Base-by-base conservation (phyloP, 768 basidiomycete species). In the Leccinum disarticulatum region DNA sequence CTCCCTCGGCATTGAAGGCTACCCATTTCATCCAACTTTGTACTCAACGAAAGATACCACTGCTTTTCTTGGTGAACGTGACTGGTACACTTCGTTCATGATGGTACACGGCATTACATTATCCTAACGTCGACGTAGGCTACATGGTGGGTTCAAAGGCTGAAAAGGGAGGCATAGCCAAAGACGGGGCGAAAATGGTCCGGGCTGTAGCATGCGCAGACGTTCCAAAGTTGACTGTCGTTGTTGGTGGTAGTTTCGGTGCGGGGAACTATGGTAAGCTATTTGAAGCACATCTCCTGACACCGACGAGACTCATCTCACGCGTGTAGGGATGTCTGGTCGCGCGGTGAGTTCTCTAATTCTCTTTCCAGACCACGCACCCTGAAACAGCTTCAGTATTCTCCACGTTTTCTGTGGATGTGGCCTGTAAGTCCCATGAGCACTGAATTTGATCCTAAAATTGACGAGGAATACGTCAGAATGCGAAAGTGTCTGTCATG, bases 61-160 rank as follows among this genome's bases (percentile, higher is more conserved):
- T 98, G 2, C 79, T 98, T 19, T 98, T 97, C 81, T 82, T 98
- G 46, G 95, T 96, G 49, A 98, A 98, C 68, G 92, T 97, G n/a
- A 93, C 93, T 3, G 93, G 91, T 80, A 60, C 19, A 75, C 56
- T 52, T 50, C 33, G 3, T 30, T 14, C 38, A 17, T 33, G n/a
- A 15, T 25, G 27, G 25, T 11, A 27, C 31, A 5, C 13, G 4
- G 7, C 10, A 41, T 15, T 8, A 6, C n/a, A 43, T 19, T 58
- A 36, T 38, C 41, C 51, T 68, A 54, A 70, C 6, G 36, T 15
- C 41, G 47, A 27, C 25, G 47, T 78, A 88, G 81, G 91, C 13
- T 98, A 97, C 68, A 98, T 97, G 95, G 95, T 98, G 4, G 95
- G 95, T 6, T 94, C 91, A 5, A 95, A 95, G 64, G 95, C 95